Conservation (phyloP, 140 eudicot genomes). For the Flaveria floridana region DNA sequence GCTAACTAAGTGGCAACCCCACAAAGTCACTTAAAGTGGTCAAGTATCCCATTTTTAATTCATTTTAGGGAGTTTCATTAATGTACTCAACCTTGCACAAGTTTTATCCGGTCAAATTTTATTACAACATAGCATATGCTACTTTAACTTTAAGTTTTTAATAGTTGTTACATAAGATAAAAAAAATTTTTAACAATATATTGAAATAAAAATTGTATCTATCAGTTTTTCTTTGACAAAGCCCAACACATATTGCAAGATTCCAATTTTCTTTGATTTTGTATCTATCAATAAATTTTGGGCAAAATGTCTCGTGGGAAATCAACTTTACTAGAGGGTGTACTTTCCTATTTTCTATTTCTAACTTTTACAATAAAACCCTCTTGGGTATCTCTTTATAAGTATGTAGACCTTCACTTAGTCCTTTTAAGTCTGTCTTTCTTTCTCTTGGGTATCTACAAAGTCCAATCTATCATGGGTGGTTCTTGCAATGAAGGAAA, state of each 20-base stretch:
- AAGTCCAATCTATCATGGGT: slow-evolving; percentile 26
- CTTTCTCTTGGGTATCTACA: background rate
- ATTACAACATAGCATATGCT: background rate
- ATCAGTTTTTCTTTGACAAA: background rate
- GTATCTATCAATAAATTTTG: slow-evolving; percentile 26
- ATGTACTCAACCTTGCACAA: slow-evolving; percentile 6
- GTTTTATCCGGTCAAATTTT: background rate
- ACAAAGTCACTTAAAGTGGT: slow-evolving; percentile 28
- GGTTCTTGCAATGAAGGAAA: slow-evolving; percentile 33
- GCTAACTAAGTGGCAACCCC: slow-evolving; percentile 24
- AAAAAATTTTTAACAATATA: too few relatives aligned
- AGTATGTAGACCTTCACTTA: slow-evolving; percentile 34
- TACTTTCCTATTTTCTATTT: slow-evolving; percentile 32
- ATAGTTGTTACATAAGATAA: background rate
- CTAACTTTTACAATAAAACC: slow-evolving; percentile 32
- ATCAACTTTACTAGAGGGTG: slow-evolving; percentile 28
- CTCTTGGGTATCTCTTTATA: slow-evolving; percentile 36
- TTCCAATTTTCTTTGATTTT: slow-evolving; percentile 8
- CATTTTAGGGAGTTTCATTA: slow-evolving; percentile 8
- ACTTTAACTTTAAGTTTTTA: slow-evolving; percentile 2
- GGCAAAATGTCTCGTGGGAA: slow-evolving; percentile 27
- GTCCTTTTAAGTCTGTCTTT: slow-evolving; percentile 1
- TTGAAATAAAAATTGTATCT: too few relatives aligned
- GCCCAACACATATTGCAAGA: background rate
- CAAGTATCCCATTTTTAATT: background rate